Evolutionary conservation across 768 basidiomycete species (phyloP).

Genomic region (Leccinum broughii): DNA sequence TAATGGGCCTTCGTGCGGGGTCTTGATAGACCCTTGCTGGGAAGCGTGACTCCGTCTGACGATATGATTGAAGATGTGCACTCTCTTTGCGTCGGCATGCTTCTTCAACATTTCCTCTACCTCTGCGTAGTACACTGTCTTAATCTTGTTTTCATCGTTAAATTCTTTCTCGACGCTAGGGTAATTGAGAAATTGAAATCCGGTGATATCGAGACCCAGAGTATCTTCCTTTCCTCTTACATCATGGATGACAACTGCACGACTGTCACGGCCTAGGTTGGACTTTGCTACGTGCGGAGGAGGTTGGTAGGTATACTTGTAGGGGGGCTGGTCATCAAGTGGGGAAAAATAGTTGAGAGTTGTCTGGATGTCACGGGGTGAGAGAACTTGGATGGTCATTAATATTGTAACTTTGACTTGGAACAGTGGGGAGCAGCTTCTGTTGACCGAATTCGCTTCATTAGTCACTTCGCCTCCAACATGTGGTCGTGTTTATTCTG

Average conservation of each 20-base stretch:
- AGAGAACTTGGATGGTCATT: conserved; percentile 26
- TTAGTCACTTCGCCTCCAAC: no score
- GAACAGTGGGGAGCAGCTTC: neutral
- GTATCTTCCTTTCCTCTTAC: conserved; percentile 32
- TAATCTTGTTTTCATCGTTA: conserved; percentile 39
- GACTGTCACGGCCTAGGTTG: conserved; percentile 31
- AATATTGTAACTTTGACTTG: neutral
- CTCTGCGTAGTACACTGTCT: conserved; percentile 42
- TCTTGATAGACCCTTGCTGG: conserved; percentile 2
- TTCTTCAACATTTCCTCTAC: conserved; percentile 42
- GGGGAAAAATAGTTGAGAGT: conserved; percentile 39
- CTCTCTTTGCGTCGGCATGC: conserved; percentile 38
- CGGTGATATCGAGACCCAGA: conserved; percentile 40
- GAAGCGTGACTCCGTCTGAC: conserved; percentile 29
- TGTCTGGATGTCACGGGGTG: conserved; percentile 38
- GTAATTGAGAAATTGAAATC: conserved; percentile 41
- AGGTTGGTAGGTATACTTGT: conserved; percentile 35
- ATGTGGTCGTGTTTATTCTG: no score
- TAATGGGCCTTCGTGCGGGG: conserved; percentile 32
- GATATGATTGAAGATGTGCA: conserved; percentile 48
- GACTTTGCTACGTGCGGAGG: conserved; percentile 27
- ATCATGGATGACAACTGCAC: conserved; percentile 28
- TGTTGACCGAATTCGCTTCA: no score
- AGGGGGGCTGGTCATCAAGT: conserved; percentile 32
- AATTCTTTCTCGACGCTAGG: conserved; percentile 40